These are phyloP conservation scores for Pelargonium cotyledonis DNA, from an alignment of 441 rosid species.

Conservation along the genomic window DNA sequence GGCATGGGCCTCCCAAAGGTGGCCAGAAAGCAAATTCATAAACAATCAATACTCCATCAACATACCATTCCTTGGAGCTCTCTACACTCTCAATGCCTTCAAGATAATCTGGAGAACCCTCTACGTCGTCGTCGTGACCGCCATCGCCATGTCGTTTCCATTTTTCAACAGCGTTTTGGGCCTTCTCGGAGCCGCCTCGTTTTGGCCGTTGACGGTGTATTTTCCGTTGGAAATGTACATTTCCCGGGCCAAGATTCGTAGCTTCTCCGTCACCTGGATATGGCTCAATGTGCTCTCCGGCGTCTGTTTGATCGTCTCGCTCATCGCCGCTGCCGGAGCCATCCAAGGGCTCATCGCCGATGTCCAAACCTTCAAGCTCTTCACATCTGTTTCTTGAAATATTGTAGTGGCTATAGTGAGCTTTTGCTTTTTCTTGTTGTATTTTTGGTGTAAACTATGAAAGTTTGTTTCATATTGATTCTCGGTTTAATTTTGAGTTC, in stretches of 20 bases:
- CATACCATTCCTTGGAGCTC: not conserved
- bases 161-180: slow-evolving; percentile 12
- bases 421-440: no score
- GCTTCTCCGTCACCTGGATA: slow-evolving; percentile 36
- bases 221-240: slow-evolving; percentile 57
- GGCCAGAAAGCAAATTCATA: slow-evolving; percentile 10
- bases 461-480: no score
- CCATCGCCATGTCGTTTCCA: not conserved
- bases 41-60: not conserved
- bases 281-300: slow-evolving; percentile 29
- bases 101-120: slow-evolving; percentile 7
- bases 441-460: no score
- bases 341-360: slow-evolving; percentile 31
- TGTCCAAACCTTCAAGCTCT: slow-evolving; percentile 38
- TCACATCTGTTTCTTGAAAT: slow-evolving; percentile 26
- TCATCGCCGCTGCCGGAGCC: slow-evolving; percentile 38
- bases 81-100: not conserved
- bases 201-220: slow-evolving; percentile 54
- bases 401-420: no score
- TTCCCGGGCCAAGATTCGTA: slow-evolving; percentile 28
- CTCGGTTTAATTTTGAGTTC: no score
- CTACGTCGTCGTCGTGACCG: not conserved
- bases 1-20: not conserved
- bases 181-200: slow-evolving; percentile 7
- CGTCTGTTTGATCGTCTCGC: slow-evolving; percentile 37